Conservation (phyloP, 805 yeast species). For the Candida patagonica region DNA sequence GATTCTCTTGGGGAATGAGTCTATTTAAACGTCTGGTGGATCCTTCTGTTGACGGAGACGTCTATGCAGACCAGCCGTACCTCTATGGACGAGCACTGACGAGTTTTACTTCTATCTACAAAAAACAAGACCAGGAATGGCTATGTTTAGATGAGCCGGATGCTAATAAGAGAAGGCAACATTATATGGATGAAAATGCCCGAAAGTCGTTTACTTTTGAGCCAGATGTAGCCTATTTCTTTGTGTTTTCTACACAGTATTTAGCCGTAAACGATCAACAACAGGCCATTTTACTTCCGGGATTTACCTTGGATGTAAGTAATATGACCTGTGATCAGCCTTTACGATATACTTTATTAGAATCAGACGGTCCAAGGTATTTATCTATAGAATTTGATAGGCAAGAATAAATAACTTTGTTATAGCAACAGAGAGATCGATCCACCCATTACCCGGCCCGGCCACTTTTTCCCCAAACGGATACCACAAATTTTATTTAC, state of each 20-base stretch:
- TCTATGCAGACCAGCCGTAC: constrained; percentile 51
- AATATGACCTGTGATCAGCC: constrained; percentile 30
- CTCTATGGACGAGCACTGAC: constrained; percentile 53
- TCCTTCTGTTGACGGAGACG: constrained; percentile 57
- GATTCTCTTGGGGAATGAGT: constrained; percentile 44
- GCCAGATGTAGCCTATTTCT: constrained; percentile 31
- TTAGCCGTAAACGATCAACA: constrained; percentile 24
- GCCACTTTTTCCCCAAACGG: too few relatives aligned
- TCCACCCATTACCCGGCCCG: too few relatives aligned
- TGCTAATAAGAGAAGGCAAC: constrained; percentile 31
- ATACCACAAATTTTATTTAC: too few relatives aligned
- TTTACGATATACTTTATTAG: constrained; percentile 29
- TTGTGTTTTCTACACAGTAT: constrained; percentile 49
- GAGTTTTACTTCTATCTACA: constrained; percentile 40
- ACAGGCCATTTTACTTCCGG: constrained; percentile 42
- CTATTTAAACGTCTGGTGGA: constrained; percentile 51
- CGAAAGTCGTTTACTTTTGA: constrained; percentile 36
- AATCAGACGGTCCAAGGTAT: constrained; percentile 17
- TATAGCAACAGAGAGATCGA: too few relatives aligned
- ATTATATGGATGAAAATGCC: constrained; percentile 33
- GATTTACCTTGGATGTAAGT: constrained; percentile 30
- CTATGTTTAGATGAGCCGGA: neutral
- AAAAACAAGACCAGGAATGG: neutral
- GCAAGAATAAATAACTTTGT: too few relatives aligned
- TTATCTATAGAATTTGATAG: constrained; percentile 21